Evolutionary conservation across 1,139 yeast genomes (phyloP).

Genomic region (Suhomyces kunorum): DNA sequence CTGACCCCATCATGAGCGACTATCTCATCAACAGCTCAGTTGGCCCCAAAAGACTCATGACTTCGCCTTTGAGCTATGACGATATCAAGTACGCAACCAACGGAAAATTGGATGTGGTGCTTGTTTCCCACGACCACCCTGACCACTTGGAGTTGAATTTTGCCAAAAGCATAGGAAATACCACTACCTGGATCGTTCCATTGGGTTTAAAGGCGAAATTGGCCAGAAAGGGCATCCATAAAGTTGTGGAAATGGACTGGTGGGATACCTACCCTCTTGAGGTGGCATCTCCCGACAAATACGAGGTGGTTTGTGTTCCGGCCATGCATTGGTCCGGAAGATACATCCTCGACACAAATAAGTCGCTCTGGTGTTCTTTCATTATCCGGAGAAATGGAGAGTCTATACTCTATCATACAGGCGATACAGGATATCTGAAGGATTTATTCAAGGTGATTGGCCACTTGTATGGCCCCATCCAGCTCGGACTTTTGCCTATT

Average conservation of each 20-base stretch:
- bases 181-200: conserved; percentile 82
- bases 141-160: conserved; percentile 80
- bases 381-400: conserved; percentile 63
- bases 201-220: conserved; percentile 67
- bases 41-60: conserved; percentile 82
- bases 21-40: conserved; percentile 60
- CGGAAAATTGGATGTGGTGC: conserved; percentile 59
- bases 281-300: conserved; percentile 46
- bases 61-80: conserved; percentile 64
- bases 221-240: conserved; percentile 54
- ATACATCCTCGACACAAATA: conserved; percentile 71
- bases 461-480: conserved; percentile 60
- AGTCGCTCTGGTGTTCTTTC: conserved; percentile 86
- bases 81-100: conserved; percentile 58
- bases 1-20: conserved; percentile 83
- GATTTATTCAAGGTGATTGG: conserved; percentile 71
- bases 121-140: conserved; percentile 94
- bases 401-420: conserved; percentile 84
- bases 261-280: conserved; percentile 69
- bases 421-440: conserved; percentile 86
- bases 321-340: conserved; percentile 99
- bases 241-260: conserved; percentile 81
- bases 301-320: conserved; percentile 85
- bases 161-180: conserved; percentile 58
- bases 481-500: conserved; percentile 78